phyloP scores from a whole-genome alignment of 2,329 filamentous ascomycete species.

The Diaporthe australafricana region DNA sequence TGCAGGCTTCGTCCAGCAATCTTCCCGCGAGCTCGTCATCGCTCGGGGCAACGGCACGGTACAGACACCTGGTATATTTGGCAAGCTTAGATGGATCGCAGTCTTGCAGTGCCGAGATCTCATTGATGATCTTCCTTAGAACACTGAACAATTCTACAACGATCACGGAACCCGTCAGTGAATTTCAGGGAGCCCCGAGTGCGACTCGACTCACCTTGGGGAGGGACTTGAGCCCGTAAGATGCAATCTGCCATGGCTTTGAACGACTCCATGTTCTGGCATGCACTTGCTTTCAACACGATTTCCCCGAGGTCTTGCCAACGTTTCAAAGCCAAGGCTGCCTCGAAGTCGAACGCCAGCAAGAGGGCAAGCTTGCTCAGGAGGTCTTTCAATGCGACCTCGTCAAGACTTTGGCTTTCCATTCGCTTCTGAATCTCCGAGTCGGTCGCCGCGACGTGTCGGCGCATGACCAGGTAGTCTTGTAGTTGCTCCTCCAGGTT shows the following conservation, averaged over 20 bases:
- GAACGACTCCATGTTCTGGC: conserved; percentile 59
- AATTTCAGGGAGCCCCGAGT: background rate
- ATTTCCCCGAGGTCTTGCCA: conserved; percentile 75
- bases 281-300: conserved; percentile 62
- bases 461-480: conserved; percentile 70
- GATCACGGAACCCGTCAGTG: background rate
- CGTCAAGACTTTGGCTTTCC: conserved; percentile 52
- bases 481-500: conserved; percentile 64
- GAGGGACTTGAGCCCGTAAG: conserved; percentile 64
- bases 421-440: conserved; percentile 53
- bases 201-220: conserved; percentile 54
- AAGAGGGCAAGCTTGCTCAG: conserved; percentile 73
- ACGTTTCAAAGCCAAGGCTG: conserved; percentile 71
- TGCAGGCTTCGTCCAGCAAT: conserved; percentile 72
- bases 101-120: conserved; percentile 68
- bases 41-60: conserved; percentile 72
- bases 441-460: conserved; percentile 71
- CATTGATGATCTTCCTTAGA: conserved; percentile 77
- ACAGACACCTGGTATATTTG: conserved; percentile 83
- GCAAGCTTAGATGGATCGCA: conserved; percentile 72
- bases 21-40: conserved; percentile 67
- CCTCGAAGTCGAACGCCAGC: conserved; percentile 84
- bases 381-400: conserved; percentile 63
- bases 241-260: conserved; percentile 76
- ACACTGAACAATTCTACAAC: conserved; percentile 60